Percentiles rank a stretch among this genome's conserved stretches.
phyloP scores from a whole-genome alignment of 2,329 filamentous ascomycete genomes.

The Alternaria consortialis region DNA sequence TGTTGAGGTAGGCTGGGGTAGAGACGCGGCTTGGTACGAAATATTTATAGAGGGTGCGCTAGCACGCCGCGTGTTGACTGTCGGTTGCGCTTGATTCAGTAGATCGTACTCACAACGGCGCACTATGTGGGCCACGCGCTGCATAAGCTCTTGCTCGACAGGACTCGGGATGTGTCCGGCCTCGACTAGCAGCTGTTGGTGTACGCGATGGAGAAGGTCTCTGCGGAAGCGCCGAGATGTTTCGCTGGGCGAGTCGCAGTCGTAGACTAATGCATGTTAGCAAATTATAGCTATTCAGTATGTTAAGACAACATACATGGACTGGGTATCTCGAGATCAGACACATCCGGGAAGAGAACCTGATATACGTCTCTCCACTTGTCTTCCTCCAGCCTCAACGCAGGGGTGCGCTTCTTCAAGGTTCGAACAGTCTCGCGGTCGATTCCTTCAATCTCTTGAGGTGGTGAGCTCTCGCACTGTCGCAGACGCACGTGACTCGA shows the following conservation, averaged over 20 bases:
- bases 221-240: conserved; percentile 42
- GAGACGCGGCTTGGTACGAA: conserved; percentile 8
- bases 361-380: conserved; percentile 53
- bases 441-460: conserved; percentile 50
- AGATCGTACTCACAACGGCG: conserved; percentile 39
- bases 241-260: conserved; percentile 36
- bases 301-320: conserved; percentile 44
- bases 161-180: conserved; percentile 31
- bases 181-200: conserved; percentile 39
- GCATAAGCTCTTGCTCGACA: conserved; percentile 39
- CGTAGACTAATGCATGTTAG: conserved; percentile 44
- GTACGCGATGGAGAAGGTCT: conserved; percentile 47
- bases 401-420: conserved; percentile 49
- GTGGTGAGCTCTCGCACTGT: conserved; percentile 31
- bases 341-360: conserved; percentile 49
- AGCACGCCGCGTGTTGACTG: conserved; percentile 1
- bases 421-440: conserved; percentile 48
- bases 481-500: conserved; percentile 44
- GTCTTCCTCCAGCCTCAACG: conserved; percentile 43
- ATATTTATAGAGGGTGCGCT: conserved; percentile 10
- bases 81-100: conserved; percentile 19
- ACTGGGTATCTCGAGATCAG: conserved; percentile 41
- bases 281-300: too few species aligned
- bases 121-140: conserved; percentile 40
- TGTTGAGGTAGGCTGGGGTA: neutral